These are phyloP conservation scores for Teratosphaeriaceae sp. DNA, from an alignment of 2,329 filamentous ascomycete species.

Conservation along the genomic window DNA sequence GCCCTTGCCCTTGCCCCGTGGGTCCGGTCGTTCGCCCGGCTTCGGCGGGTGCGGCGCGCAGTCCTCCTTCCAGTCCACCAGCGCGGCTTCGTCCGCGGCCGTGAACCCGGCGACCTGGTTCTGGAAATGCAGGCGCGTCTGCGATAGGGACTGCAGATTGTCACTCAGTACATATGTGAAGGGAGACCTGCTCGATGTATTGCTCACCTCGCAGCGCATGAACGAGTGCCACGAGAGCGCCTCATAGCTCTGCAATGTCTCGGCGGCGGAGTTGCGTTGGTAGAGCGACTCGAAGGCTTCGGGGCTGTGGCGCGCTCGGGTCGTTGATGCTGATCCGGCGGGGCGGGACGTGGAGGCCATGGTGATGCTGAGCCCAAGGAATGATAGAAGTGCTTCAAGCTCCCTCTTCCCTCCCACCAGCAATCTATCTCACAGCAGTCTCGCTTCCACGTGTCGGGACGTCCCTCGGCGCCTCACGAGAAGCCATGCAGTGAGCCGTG, in stretches of 20 bases:
- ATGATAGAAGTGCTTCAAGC: not conserved
- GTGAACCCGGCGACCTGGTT: constrained; percentile 25
- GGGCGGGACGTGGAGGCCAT: not conserved
- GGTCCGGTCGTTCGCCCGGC: constrained; percentile 7
- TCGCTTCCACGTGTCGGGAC: no score
- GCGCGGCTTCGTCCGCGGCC: constrained; percentile 13
- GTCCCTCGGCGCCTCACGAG: not conserved
- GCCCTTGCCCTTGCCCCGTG: constrained; percentile 18
- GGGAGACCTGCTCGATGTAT: not conserved
- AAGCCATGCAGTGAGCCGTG: not conserved
- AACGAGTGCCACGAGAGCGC: constrained; percentile 24
- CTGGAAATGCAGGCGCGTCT: constrained; percentile 27
- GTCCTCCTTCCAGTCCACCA: constrained; percentile 22
- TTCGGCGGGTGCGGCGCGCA: constrained; percentile 17
- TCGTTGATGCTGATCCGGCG: not conserved
- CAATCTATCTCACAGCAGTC: no score
- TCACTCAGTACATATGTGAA: not conserved
- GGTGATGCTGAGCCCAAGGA: not conserved
- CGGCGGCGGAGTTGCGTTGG: constrained; percentile 18
- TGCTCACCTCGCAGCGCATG: constrained; percentile 23
- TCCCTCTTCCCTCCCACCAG: not conserved
- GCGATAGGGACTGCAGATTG: constrained; percentile 22
- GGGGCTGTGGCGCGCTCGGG: not conserved
- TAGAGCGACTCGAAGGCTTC: constrained; percentile 22
- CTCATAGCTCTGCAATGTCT: constrained; percentile 28